A percentile compares a stretch with the other conserved stretches of the same genome.
phyloP scores from a whole-genome alignment of 2,329 filamentous ascomycete genomes.

The Lecanosticta acicola region DNA sequence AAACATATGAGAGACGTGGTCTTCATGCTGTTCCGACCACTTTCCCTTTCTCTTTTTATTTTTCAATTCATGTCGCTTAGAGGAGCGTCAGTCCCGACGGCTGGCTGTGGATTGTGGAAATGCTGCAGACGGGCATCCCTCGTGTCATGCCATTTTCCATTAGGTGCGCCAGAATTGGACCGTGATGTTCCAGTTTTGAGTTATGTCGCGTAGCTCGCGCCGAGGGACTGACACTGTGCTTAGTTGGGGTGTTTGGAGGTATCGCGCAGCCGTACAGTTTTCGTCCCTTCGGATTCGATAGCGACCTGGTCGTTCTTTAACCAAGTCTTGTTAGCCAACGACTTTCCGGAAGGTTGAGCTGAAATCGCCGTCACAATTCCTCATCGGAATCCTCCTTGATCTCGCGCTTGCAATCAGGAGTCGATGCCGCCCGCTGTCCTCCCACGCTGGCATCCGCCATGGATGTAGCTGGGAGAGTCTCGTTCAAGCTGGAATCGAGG shows the following conservation, averaged over 20 bases:
- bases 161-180: no score
- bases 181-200: no score
- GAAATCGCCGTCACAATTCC: constrained; percentile 36
- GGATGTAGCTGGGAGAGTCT: constrained; percentile 16
- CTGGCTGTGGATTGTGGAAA: no score
- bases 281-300: not conserved
- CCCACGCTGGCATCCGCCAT: constrained; percentile 10
- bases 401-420: constrained; percentile 21
- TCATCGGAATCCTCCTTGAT: constrained; percentile 40
- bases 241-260: no score
- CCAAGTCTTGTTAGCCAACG: constrained; percentile 3
- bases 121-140: no score
- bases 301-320: not conserved
- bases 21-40: no score
- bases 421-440: constrained; percentile 30
- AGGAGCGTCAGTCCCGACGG: no score
- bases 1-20: not conserved
- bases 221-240: no score
- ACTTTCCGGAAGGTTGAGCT: not conserved
- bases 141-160: no score
- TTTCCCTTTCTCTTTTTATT: not conserved
- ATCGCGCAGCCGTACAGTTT: not conserved
- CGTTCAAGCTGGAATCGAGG: constrained; percentile 18
- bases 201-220: no score
- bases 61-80: no score